Base-by-base conservation (phyloP, 1,139 yeast genomes). In the Sugiyamaella novakii region DNA sequence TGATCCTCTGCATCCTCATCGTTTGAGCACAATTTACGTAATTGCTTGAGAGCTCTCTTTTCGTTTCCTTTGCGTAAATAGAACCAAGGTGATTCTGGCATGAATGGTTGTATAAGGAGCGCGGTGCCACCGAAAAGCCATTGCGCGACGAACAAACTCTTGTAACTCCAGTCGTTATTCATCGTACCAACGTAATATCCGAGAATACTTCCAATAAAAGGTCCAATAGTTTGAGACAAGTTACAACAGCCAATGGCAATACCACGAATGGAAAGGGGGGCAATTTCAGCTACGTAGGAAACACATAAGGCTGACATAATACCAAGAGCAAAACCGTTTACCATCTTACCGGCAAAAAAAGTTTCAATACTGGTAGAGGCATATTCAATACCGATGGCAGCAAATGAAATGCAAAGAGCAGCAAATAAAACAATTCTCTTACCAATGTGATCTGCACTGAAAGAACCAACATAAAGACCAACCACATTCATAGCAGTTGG, bases 61-160 rank as follows among this genome's bases (percentile, higher is more conserved):
- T 69, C 67, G 37, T 64, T 62, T 28, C 67, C 68, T 54, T 66
- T 70, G 30, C 73, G 67, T 38, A 76, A 73, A 62, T 68, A 72
- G 70, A 75, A 78, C 72, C 81, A 76, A 43, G 84, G 84, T 25
- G 81, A 74, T 58, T 79, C 83, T 36, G 84, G 83, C 29, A 56
- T 64, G 46, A 61, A 59, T 5, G 51, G 54, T 41, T 57, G 56
- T 22, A 54, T 22, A 8, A 47, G 48, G 22, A 59, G 35, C 10
- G 61, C 54, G 14, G 54, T 44, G 17, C 46, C 57, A 17, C 64
- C 58, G 53, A 66, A 68, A 19, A 61, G 54, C 66, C 67, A 64
- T 30, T 62, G 65, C 5, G 68, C 58, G 18, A 60, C 53, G 47
- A 68, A 65, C 25, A 66, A 59, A 21, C 60, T 58, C 47, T 64